These are phyloP conservation scores for Eleusine indica DNA, from an alignment of 176 grass and related monocot species.

Conservation along the genomic window DNA sequence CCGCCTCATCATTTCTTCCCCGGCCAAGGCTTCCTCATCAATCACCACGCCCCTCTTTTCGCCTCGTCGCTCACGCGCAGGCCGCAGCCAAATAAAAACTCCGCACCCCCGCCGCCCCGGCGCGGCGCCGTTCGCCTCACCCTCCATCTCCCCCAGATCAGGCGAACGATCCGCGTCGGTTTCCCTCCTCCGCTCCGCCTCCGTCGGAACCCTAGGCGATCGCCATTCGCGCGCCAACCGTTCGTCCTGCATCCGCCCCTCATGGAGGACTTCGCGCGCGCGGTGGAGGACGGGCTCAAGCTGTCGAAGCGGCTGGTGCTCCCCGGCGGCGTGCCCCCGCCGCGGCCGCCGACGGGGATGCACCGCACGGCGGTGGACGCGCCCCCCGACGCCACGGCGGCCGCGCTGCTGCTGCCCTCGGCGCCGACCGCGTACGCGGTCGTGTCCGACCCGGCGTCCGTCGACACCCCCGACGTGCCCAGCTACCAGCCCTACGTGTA, in stretches of 20 bases:
- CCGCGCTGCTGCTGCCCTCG: slow-evolving; percentile 51
- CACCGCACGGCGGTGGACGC: slow-evolving; percentile 33
- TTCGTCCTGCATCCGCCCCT: not conserved
- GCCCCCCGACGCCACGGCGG: not conserved
- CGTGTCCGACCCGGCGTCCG: slow-evolving; percentile 65
- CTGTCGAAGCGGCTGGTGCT: slow-evolving; percentile 69
- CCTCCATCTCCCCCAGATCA: not conserved
- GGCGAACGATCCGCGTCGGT: not conserved
- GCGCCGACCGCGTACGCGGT: slow-evolving; percentile 80
- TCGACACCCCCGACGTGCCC: slow-evolving; percentile 90
- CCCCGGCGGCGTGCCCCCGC: slow-evolving; percentile 45
- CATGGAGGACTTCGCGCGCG: slow-evolving; percentile 69
- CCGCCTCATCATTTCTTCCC: slow-evolving; percentile 40
- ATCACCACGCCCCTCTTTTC: not conserved
- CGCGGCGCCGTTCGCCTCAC: slow-evolving; percentile 27
- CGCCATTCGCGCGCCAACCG: not conserved
- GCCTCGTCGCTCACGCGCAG: no score
- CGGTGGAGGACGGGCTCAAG: slow-evolving; percentile 86
- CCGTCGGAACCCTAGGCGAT: slow-evolving; percentile 39
- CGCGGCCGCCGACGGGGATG: slow-evolving; percentile 52
- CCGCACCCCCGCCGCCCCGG: slow-evolving; percentile 23
- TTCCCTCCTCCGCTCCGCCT: not conserved
- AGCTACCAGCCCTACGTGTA: slow-evolving; percentile 98
- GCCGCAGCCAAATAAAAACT: slow-evolving; percentile 39
- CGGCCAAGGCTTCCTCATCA: slow-evolving; percentile 9